Base-by-base conservation (phyloP, 768 basidiomycete genomes). In the Candolleomyces eurysporus region DNA sequence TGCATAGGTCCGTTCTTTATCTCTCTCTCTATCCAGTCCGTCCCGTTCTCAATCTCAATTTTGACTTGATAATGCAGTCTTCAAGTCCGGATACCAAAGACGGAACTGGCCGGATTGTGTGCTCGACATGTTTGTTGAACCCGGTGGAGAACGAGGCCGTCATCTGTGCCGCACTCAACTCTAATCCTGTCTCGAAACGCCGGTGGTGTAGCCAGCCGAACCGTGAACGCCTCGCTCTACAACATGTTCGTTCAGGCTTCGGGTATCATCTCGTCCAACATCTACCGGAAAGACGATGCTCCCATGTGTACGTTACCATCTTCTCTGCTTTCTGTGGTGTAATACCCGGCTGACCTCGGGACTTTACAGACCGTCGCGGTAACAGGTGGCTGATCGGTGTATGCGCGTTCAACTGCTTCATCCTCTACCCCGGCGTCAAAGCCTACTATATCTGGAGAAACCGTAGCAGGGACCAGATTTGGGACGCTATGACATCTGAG, bases 91-190 rank as follows among this genome's bases (percentile, higher is more conserved):
- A 98, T 99, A 87, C 88, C 32, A 68, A 71, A 11, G 84, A 88
- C 36, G 36, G 36, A 36, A 36, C 36, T 42, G 48, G 48, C 16
- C 96, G 91, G 39, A 90, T 98, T 63, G 96, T 98, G 17, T 99
- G 98, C 72, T 98, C 97, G 5, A 99, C 97, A 0, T 98, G 97
- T 69, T 98, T 95, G 0, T 79, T 98, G 65, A 98, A 98, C 72
- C 97, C 97, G 1, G 83, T 94, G 13, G 97, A 99, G 75, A 98
- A 99, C 71, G 97, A 99, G 72, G 94, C 97, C 8, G 96, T 98
- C 63, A 79, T 98, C 39, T 90, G 92, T 1, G 88, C 91, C 48
- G 94, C 92, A 0, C 79, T 98, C 42, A 85, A 84, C 61, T 73
- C 79, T 1, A 84, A 89, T 62, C 82, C 86, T 22, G 91, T 85